Conservation (phyloP, 306 rosid genomes). For the Corylus heterophylla region DNA sequence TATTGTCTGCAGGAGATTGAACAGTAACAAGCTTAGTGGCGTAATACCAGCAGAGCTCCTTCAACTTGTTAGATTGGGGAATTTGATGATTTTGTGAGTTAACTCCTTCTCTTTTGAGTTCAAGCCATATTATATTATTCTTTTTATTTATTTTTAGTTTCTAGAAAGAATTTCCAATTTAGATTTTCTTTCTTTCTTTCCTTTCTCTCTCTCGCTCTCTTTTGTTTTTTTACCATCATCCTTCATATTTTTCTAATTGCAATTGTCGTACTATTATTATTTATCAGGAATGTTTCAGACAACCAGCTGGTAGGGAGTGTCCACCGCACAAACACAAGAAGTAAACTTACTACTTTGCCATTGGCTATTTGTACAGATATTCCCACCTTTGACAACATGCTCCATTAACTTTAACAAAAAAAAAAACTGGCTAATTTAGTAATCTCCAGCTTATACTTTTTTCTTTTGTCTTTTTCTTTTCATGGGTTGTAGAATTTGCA, state of each 20-base stretch:
- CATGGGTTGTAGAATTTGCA: slow-evolving; percentile 1
- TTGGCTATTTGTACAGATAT: not conserved
- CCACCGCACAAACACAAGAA: not conserved
- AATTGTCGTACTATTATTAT: not conserved
- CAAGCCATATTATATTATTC: not conserved
- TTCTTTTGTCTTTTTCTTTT: not conserved
- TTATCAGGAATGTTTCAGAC: slow-evolving; percentile 11
- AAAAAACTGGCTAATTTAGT: not conserved
- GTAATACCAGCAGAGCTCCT: slow-evolving; percentile 17
- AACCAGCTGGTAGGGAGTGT: slow-evolving; percentile 15
- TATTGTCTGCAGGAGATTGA: slow-evolving; percentile 21
- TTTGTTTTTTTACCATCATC: not conserved
- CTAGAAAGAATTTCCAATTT: not conserved
- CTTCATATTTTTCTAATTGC: not conserved
- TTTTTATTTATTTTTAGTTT: not conserved
- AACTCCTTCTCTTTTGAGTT: not conserved
- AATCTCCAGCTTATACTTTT: not conserved
- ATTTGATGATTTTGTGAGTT: slow-evolving; percentile 26
- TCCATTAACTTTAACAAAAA: too few relatives aligned
- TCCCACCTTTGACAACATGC: too few relatives aligned
- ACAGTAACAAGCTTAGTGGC: slow-evolving; percentile 27
- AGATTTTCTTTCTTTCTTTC: too few relatives aligned
- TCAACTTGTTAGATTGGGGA: slow-evolving; percentile 25
- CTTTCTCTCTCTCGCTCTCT: too few relatives aligned
- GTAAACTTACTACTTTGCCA: slow-evolving; percentile 4